These are phyloP conservation scores for Chalara sp. DNA, from an alignment of 2,329 filamentous ascomycete species.

Conservation along the genomic window DNA sequence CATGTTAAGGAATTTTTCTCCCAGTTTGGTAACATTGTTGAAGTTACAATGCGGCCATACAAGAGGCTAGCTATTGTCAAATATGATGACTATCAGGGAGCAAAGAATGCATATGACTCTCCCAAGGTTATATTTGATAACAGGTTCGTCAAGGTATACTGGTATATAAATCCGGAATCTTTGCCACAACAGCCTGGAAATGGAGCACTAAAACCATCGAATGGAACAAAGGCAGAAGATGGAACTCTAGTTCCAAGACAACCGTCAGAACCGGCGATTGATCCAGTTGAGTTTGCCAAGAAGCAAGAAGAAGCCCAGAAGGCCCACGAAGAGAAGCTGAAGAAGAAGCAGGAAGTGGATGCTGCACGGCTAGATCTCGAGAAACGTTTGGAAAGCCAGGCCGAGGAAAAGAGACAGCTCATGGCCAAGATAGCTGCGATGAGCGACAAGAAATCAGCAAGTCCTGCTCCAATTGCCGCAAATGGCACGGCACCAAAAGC, in stretches of 20 bases:
- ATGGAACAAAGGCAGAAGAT: constrained; percentile 23
- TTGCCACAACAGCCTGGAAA: constrained; percentile 23
- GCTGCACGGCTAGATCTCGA: constrained; percentile 58
- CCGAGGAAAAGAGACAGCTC: constrained; percentile 56
- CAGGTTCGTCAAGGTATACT: constrained; percentile 78
- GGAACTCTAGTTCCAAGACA: constrained; percentile 15
- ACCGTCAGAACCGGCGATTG: constrained; percentile 43
- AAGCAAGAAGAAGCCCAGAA: constrained; percentile 69
- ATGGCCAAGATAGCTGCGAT: constrained; percentile 56
- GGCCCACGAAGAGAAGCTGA: constrained; percentile 56
- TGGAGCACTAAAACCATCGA: constrained; percentile 23
- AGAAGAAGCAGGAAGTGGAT: constrained; percentile 56
- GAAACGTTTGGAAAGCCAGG: constrained; percentile 55
- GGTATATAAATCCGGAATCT: constrained; percentile 51
- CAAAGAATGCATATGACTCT: constrained; percentile 65
- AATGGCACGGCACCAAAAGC: constrained; percentile 20
- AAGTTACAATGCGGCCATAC: constrained; percentile 59
- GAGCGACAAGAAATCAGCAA: constrained; percentile 26
- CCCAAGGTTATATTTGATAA: constrained; percentile 81
- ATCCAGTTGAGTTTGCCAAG: constrained; percentile 61
- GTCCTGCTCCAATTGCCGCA: constrained; percentile 8
- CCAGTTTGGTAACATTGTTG: constrained; percentile 60
- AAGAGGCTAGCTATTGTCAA: constrained; percentile 64
- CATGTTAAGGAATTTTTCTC: constrained; percentile 62
- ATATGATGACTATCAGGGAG: constrained; percentile 58